Evolutionary conservation across 257 asterid genomes (phyloP).

Genomic region (Penstemon barbatus): DNA sequence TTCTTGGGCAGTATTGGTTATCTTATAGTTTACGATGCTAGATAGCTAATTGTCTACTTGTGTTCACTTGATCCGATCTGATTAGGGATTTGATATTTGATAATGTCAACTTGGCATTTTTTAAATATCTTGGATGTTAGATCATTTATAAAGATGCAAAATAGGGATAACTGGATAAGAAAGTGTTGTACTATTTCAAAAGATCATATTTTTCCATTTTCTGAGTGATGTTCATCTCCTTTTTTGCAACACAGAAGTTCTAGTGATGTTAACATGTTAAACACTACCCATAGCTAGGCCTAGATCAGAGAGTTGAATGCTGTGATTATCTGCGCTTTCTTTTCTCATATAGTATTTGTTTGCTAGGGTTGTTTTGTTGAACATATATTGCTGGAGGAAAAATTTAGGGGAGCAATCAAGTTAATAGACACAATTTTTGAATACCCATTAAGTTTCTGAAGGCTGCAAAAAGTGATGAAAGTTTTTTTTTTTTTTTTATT

Average conservation of each 20-base stretch:
- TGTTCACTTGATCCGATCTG: background rate
- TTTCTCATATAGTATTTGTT: background rate
- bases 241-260: background rate
- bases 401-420: constrained; percentile 7
- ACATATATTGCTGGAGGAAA: background rate
- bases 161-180: too few relatives aligned
- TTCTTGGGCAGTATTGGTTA: too few relatives aligned
- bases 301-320: background rate
- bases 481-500: background rate
- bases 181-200: background rate
- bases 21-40: too few relatives aligned
- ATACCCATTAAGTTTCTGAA: background rate
- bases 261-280: background rate
- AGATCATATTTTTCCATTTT: background rate
- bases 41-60: too few relatives aligned
- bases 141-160: too few relatives aligned
- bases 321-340: background rate
- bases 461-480: background rate
- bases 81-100: background rate
- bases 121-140: too few relatives aligned
- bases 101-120: background rate
- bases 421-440: background rate
- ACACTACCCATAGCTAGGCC: background rate
- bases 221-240: background rate
- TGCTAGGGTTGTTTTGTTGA: background rate